Evolutionary conservation across 2,329 filamentous ascomycete genomes (phyloP), one percentile per base, ranked within the genome.

Genomic region (Pseudogymnoascus sp.): DNA sequence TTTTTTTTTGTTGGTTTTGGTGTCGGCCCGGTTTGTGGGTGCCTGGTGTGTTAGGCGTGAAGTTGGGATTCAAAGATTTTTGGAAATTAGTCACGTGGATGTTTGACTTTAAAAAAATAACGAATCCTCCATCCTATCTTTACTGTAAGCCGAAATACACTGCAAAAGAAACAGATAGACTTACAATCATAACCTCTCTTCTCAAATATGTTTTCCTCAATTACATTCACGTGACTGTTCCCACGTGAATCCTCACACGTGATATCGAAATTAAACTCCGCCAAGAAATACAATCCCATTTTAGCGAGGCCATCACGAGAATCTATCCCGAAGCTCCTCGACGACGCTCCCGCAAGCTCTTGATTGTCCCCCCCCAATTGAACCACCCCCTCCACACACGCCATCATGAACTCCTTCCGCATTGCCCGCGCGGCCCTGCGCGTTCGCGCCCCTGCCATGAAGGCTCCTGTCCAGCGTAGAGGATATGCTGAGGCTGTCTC

Each of bases 391-490:
- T 3, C 38, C 38, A 8, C 8, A 42, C 38, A 40, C 67, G 63
- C 74, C 82, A 86, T 79, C 81, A 97, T 97, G 93, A 96, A 92
- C 87, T 90, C 91, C 79, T 82, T 97, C 81, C 91, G 93, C 80
- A 84, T 96, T 80, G 90, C 92, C 83, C 89, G 93, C 80, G 86
- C 87, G 79, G 93, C 91, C 82, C 84, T 96, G 78, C 85, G 91
- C 80, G 90, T 86, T 75, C 89, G 88, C 75, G 88, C 92, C 75
- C 82, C 89, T 75, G 84, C 88, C 77, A 82, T 93, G 79, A 85
- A 88, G 77, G 83, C 86, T 71, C 87, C 89, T 72, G 75, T 91
- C 70, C 89, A 93, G 83, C 89, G 91, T 79, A 88, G 95, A 84
- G 88, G 88, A 73, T 99, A 99, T 78, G 95, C 90, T 74, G 90